Base-by-base conservation (phyloP, 352 stramenopile genomes). In the Globisporangium apiculatum region DNA sequence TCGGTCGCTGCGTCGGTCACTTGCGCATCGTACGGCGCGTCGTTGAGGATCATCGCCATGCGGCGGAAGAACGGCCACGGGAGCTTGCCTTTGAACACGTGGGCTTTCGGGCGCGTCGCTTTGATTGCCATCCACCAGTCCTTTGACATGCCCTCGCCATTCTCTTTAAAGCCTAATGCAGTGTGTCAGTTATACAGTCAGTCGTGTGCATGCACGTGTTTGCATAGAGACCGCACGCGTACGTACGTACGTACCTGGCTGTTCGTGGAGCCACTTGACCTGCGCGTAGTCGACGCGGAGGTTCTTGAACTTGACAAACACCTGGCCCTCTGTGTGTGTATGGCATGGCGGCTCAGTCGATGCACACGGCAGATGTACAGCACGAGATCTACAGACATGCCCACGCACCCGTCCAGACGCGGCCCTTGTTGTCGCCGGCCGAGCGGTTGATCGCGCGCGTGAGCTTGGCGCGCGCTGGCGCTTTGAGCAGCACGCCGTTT, bases 271-370 rank as follows among this genome's bases (percentile, higher is more conserved):
- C 76, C 76, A 86, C 47, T 66, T 68, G 35, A 76, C 55, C 55
- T 82, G 67, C 5, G 61, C 59, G 67, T 82, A 86, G 24, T 82
- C 76, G 48, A 67, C 71, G 60, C 76, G 76, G 35, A 86, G 55
- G 65, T 86, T 86, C 66, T 86, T 86, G 51, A 83, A 74, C 65
- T 86, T 86, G 61, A 83, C 76, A 7, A 69, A 67, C 53, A 86
- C 67, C 55, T 86, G 76, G 47, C 55, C 69, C 60, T 84, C 76
- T 75, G 47, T 11, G 2, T 2, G 24, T 18, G 11, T 11, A 37
- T n/a, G n/a, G 14, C 24, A 35, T 36, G 10, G 31, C 42, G 14
- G 38, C 35, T 35, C 7, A 37, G 43, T 5, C 9, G 31, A 9
- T 53, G 36, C 14, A 18, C 31, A 15, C 5, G 15, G 1, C 24